These are phyloP conservation scores for Trichosporon asahii DNA, from an alignment of 1,284 basidiomycete genomes.

Conservation along the genomic window DNA sequence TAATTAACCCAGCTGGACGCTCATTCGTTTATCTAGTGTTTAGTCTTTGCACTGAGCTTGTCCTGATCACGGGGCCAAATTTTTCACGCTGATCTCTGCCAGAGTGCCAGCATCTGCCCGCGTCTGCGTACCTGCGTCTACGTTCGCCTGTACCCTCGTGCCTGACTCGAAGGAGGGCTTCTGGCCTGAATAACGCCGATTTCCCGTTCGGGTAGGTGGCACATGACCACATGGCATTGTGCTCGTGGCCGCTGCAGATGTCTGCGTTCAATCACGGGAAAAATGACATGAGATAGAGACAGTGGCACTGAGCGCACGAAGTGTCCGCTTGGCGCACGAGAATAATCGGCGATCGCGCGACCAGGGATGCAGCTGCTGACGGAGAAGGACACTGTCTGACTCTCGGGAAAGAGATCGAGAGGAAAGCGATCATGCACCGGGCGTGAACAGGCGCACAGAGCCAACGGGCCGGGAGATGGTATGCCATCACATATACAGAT, in stretches of 20 bases:
- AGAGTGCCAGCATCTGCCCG: neutral
- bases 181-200: neutral
- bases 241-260: neutral
- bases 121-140: neutral
- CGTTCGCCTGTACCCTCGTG: neutral
- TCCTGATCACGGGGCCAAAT: neutral
- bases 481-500: slow-evolving; percentile 27
- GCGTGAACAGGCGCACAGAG: neutral
- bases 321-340: neutral
- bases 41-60: neutral
- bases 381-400: neutral
- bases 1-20: neutral
- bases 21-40: slow-evolving; percentile 1
- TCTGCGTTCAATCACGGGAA: too few species aligned
- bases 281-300: neutral
- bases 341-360: neutral
- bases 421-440: neutral
- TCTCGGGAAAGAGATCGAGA: neutral
- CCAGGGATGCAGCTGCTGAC: neutral
- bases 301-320: neutral
- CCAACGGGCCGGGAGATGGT: slow-evolving; percentile 15
- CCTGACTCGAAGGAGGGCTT: neutral
- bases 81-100: neutral
- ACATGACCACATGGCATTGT: neutral
- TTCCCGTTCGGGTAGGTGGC: slow-evolving; percentile 4